Percentiles rank a stretch among this genome's conserved stretches.
phyloP scores from a whole-genome alignment of 495 filamentous ascomycete genomes.

The Glonium stellatum region DNA sequence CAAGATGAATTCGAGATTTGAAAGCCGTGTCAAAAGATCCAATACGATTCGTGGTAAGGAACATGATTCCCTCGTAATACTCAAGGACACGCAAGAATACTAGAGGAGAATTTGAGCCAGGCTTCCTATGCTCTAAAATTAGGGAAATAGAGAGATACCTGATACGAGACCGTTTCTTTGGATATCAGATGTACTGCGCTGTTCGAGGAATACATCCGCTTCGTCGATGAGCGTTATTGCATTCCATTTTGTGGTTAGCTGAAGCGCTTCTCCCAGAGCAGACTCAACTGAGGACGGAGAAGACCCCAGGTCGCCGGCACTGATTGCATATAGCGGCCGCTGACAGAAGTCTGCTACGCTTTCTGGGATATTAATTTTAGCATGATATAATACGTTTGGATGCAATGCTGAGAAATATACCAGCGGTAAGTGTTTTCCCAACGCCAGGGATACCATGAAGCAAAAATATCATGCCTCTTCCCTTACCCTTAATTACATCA shows the following conservation, averaged over 20 bases:
- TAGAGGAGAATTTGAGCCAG: neutral
- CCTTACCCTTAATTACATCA: slow-evolving; percentile 14
- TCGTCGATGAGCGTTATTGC: slow-evolving; percentile 32
- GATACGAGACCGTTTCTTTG: slow-evolving; percentile 46
- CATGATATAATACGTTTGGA: too few species aligned
- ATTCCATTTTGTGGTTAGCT: slow-evolving; percentile 22
- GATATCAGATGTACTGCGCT: slow-evolving; percentile 38
- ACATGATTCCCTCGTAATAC: slow-evolving; percentile 11
- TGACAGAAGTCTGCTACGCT: slow-evolving; percentile 20
- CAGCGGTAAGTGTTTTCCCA: slow-evolving; percentile 17
- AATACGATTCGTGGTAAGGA: slow-evolving; percentile 16
- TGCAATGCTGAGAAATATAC: too few species aligned
- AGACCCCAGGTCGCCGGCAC: slow-evolving; percentile 12
- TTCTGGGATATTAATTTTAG: too few species aligned
- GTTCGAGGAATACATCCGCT: slow-evolving; percentile 31
- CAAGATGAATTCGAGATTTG: slow-evolving; percentile 46
- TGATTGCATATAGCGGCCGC: slow-evolving; percentile 13
- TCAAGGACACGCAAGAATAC: neutral
- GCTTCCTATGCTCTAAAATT: too few species aligned
- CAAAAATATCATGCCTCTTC: slow-evolving; percentile 13
- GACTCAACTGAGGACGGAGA: neutral
- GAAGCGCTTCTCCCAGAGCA: neutral
- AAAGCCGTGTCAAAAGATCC: slow-evolving; percentile 41
- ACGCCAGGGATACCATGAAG: slow-evolving; percentile 14
- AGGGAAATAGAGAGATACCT: slow-evolving; percentile 18